Base-by-base conservation (phyloP, 2,329 filamentous ascomycete species). In the Rhytidhysteron rufulum region DNA sequence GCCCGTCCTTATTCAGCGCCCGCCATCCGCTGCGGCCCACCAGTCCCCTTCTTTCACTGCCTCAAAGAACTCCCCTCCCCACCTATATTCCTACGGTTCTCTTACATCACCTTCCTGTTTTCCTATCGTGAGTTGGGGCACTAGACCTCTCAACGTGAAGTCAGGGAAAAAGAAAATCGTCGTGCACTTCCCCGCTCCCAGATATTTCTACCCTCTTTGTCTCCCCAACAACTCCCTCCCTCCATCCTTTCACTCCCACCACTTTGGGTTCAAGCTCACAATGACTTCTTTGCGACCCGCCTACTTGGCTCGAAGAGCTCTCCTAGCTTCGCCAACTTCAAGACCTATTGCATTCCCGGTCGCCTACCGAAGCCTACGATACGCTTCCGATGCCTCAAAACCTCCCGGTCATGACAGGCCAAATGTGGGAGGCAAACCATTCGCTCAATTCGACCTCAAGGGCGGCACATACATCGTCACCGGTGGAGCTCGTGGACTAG, bases 401-500 rank as follows among this genome's bases (percentile, higher is more conserved):
- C 33, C 33, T 10, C 24, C 40, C 20, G 43, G 30, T 9, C 13
- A 17, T 9, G 13, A 5, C 5, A 18, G 27, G 11, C 9, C 22
- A 10, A 34, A 39, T 21, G 37, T 46, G 8, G 43, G 41, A 16
- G 29, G 31, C 7, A 38, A 43, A 19, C 36, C 22, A 3, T 37
- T 46, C 37, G 19, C 20, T 10, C 40, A 46, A 16, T 44, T 47
- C 21, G 44, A 47, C 30, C 39, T 47, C n/a, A 31, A 17, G 5
- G 42, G 36, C 19, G 42, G 44, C 11, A 35, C 44, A 11, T 47
- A 41, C 24, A 20, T 44, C 79, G 75, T 53, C 75, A 90, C 48
- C 72, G 85, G 85, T 20, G 80, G 85, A 27, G 85, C 76, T 0
- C 74, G 80, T 41, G 86, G 86, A 0, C 70, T 90, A 2, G 85